Base-by-base conservation (phyloP, 225 moss, liverwort and hornwort genomes). In the Pseudoscleropodium purum region DNA sequence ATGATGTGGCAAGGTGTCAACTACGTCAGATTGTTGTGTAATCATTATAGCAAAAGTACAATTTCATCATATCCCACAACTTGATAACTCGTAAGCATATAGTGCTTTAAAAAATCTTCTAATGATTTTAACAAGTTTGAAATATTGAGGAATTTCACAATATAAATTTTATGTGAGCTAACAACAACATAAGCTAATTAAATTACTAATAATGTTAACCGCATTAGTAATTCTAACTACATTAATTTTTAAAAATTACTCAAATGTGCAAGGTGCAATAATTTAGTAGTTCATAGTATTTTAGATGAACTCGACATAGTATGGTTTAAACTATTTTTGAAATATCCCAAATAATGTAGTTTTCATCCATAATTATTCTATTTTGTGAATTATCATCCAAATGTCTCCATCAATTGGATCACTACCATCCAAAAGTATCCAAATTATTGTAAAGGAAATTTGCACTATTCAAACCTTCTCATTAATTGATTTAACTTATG, bases 381-480 rank as follows among this genome's bases (percentile, higher is more conserved):
- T 23, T 77, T 77, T 52, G 3, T 3, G 5, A 1, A 52, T 13
- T 76, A 21, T 34, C 33, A 76, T 52, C 8, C 10, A 52, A 21
- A 77, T 52, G 5, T 77, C 7, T 1, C 34, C 77, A 52, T 1
- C 36, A 54, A 36, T 36, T 52, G 36, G 0, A 36, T 36, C 15
- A 52, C 14, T 9, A 36, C 23, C 52, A 54, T 54, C 23, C 9
- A 36, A 77, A 77, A 36, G 5, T 5, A 36, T 14, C 9, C 5
- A 12, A 23, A 77, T 36, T 77, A 24, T 14, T 77, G 14, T 36
- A 0, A 51, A 1, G 21, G 12, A 15, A 14, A 2, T 1, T 49
- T 3, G 0, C 23, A 24, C 2, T 49, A 7, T 49, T 31, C 0
- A 0, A 75, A 19, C 2, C 7, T 5, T 47, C 1, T 75, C 19